Base-by-base conservation (phyloP, 2,329 filamentous ascomycete genomes). In the Bimuria novae-zelandiae region DNA sequence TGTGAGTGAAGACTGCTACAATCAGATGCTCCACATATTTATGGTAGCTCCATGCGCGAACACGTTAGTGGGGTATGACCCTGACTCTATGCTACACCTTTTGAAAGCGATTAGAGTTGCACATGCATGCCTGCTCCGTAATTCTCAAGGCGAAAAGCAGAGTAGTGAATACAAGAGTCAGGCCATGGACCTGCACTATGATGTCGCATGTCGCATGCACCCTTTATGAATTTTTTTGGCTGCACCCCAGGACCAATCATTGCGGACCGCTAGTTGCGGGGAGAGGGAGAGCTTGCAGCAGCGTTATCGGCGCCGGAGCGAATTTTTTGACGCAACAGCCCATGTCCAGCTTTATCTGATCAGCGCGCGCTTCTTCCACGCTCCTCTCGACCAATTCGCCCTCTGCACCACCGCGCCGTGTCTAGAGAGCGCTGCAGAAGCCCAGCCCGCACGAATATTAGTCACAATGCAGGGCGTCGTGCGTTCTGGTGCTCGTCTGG, bases 381-480 rank as follows among this genome's bases (percentile, higher is more conserved):
- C 44, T 43, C 45, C 48, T 53, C 40, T 45, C 30, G 54, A 44
- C 55, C 62, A 65, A 64, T 65, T 62, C 56, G n/a, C 52, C 51
- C 51, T 49, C 55, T 46, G 57, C 45, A 49, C 61, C 52, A 40
- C 54, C 51, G 49, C 55, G 42, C 48, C 41, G 49, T 55, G 46
- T 52, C 52, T 57, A 57, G 56, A 56, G 56, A 60, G 55, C 52
- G 45, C 49, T 47, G 51, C 53, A 66, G 60, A 56, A 61, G 59
- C 60, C 50, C 55, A 55, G 51, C 55, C 58, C 59, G 62, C 64
- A 57, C 64, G 56, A 47, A 16, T 21, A 37, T 64, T 54, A 56
- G 46, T 57, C 64, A 67, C 58, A 57, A 74, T 74, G 71, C 71
- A 74, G 65, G 68, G 64, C 67, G 65, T 72, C 59, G 70, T 69